Conservation (phyloP, 148 eudicot species). For the Rhododendron griersonianum region DNA sequence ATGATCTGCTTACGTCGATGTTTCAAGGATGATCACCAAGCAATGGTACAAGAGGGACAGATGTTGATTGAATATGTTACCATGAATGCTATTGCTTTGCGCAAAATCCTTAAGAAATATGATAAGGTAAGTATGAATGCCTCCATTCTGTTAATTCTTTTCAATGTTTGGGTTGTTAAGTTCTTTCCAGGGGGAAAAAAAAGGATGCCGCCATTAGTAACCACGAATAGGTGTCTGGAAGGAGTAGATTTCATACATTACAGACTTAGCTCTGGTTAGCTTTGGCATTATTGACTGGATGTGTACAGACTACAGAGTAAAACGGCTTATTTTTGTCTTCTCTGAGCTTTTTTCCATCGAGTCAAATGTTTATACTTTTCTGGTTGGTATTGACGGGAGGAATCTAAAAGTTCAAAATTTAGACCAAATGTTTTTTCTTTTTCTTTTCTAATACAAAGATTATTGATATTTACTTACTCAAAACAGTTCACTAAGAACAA, state of each 20-base stretch:
- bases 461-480: background rate
- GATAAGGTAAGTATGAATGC: constrained; percentile 26
- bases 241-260: background rate
- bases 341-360: background rate
- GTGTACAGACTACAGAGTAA: background rate
- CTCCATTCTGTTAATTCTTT: background rate
- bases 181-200: background rate
- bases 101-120: constrained; percentile 39
- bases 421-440: background rate
- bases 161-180: background rate
- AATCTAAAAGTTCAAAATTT: background rate
- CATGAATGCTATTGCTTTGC: constrained; percentile 37
- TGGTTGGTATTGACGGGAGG: background rate
- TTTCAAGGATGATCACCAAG: constrained; percentile 22
- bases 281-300: background rate
- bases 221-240: background rate
- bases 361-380: background rate
- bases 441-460: background rate
- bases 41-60: constrained; percentile 23
- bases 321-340: background rate
- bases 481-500: background rate
- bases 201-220: background rate
- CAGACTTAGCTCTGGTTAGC: background rate
- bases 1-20: constrained; percentile 15
- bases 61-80: constrained; percentile 28